phyloP scores from a whole-genome alignment of 352 stramenopile genomes.

The Phytophthora pseudosyringae region DNA sequence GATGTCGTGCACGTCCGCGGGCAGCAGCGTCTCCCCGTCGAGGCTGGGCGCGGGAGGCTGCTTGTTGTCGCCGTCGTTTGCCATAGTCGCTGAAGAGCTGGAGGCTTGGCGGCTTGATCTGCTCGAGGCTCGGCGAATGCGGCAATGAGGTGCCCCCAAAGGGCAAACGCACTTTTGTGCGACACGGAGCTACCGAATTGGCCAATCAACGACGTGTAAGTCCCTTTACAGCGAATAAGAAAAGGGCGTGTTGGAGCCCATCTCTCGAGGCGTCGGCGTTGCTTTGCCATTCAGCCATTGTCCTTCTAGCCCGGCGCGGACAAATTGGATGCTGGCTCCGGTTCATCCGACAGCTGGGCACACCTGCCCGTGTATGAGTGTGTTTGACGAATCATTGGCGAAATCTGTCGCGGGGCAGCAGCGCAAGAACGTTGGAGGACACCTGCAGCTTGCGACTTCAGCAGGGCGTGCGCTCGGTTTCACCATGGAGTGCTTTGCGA shows the following conservation, averaged over 20 bases:
- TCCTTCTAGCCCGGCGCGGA: neutral
- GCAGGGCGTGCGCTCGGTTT: too few species aligned
- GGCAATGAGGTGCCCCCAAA: conserved; percentile 19
- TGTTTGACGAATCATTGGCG: neutral
- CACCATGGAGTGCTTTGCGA: too few species aligned
- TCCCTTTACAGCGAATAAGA: conserved; percentile 1
- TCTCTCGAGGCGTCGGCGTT: conserved; percentile 3
- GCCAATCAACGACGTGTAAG: neutral
- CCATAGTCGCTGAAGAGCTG: conserved; percentile 12
- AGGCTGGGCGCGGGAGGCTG: conserved; percentile 3
- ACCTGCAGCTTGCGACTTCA: neutral
- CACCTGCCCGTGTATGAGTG: conserved; percentile 11
- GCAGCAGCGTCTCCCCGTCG: conserved; percentile 35
- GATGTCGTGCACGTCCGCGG: conserved; percentile 58
- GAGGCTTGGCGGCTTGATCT: conserved; percentile 4
- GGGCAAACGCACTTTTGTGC: conserved; percentile 3
- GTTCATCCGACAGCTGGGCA: conserved; percentile 1
- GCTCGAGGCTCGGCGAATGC: conserved; percentile 13
- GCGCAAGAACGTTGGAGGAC: neutral
- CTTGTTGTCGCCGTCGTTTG: conserved; percentile 8
- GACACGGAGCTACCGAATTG: neutral
- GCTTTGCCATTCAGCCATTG: conserved; percentile 5
- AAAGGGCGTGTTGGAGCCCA: neutral
- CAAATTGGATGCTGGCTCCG: conserved; percentile 19
- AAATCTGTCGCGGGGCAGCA: neutral